A percentile compares a stretch with the other conserved stretches of the same genome.
Evolutionary conservation across 306 rosid genomes (phyloP).

Genomic region (Fagus crenata): DNA sequence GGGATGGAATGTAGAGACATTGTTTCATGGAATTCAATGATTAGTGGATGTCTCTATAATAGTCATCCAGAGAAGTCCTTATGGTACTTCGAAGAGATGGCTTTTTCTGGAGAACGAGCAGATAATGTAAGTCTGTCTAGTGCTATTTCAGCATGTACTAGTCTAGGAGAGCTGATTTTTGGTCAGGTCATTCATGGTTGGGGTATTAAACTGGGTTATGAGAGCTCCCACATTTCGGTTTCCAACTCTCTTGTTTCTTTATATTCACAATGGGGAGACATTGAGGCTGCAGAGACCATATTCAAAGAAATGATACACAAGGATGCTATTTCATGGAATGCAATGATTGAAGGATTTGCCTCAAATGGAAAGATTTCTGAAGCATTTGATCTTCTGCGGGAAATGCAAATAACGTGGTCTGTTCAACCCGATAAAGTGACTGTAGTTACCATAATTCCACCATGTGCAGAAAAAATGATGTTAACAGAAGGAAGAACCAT

Average conservation of each 20-base stretch:
- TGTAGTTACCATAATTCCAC: slow-evolving; percentile 35
- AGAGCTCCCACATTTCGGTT: slow-evolving; percentile 38
- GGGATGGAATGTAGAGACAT: slow-evolving; percentile 45
- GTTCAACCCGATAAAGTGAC: slow-evolving; percentile 46
- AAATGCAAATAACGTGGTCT: slow-evolving; percentile 44
- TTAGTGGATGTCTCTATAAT: slow-evolving; percentile 50
- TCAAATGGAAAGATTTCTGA: slow-evolving; percentile 41
- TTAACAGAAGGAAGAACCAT: slow-evolving; percentile 48
- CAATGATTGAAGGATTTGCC: slow-evolving; percentile 56
- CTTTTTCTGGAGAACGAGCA: slow-evolving; percentile 29
- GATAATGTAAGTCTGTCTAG: slow-evolving; percentile 47
- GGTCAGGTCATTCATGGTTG: slow-evolving; percentile 46
- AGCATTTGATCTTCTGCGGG: slow-evolving; percentile 44
- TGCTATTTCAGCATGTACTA: slow-evolving; percentile 47
- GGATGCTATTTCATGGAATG: slow-evolving; percentile 57
- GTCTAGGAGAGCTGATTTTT: slow-evolving; percentile 37
- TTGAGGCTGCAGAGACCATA: slow-evolving; percentile 38
- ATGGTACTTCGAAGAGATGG: slow-evolving; percentile 42
- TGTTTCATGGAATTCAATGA: slow-evolving; percentile 58
- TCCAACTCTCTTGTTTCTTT: slow-evolving; percentile 59
- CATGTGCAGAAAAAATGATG: slow-evolving; percentile 43
- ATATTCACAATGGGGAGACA: slow-evolving; percentile 42
- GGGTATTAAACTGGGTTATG: slow-evolving; percentile 51
- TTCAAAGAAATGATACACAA: slow-evolving; percentile 39
- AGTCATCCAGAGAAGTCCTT: slow-evolving; percentile 36